These are phyloP conservation scores for Colletotrichum orchidophilum DNA, from an alignment of 2,329 filamentous ascomycete species.

Conservation along the genomic window DNA sequence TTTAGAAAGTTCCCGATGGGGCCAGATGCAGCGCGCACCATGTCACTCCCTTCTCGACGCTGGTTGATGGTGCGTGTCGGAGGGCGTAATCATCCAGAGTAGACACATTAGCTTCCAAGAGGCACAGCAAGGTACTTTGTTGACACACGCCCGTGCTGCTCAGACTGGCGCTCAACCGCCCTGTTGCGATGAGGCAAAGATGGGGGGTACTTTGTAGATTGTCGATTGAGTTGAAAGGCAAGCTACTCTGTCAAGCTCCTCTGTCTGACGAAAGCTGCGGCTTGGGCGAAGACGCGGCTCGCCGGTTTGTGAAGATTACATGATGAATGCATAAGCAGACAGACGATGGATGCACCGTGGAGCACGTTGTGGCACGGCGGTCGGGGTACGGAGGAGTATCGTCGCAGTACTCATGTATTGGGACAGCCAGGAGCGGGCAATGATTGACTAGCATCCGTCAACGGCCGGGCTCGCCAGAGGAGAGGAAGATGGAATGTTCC, in stretches of 20 bases:
- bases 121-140: slow-evolving; percentile 28
- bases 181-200: background rate
- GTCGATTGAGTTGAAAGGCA: slow-evolving; percentile 5
- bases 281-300: background rate
- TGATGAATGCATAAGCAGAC: background rate
- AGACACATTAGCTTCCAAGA: background rate
- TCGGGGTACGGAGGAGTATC: background rate
- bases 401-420: slow-evolving; percentile 11
- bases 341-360: background rate
- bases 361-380: background rate
- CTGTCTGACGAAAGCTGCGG: background rate
- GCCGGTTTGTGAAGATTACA: background rate
- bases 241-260: background rate
- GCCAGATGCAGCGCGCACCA: slow-evolving; percentile 27
- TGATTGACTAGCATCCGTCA: slow-evolving; percentile 14
- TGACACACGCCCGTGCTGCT: slow-evolving; percentile 14
- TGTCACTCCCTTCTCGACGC: slow-evolving; percentile 4
- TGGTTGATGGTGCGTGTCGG: slow-evolving; percentile 19
- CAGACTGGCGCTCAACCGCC: background rate
- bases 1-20: slow-evolving; percentile 28
- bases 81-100: slow-evolving; percentile 7
- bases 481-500: background rate
- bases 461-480: background rate
- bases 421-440: slow-evolving; percentile 6
- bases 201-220: background rate